Conservation (phyloP, 352 stramenopile genomes). For the Globisporangium splendens region DNA sequence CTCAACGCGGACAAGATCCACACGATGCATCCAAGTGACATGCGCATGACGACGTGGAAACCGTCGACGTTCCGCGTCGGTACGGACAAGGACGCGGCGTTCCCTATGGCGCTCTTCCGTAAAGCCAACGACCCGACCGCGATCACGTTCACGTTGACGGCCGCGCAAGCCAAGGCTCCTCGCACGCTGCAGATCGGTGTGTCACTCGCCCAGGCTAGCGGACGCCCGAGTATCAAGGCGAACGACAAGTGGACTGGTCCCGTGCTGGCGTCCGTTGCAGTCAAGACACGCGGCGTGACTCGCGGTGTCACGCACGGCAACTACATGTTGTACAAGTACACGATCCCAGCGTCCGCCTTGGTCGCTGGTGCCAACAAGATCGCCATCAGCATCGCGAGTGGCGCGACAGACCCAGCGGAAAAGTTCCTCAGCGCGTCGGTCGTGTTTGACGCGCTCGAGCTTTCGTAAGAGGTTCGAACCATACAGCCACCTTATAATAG, state of each 20-base stretch:
- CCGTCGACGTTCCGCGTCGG: conserved; percentile 22
- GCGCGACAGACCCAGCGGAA: conserved; percentile 31
- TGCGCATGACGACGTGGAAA: conserved; percentile 30
- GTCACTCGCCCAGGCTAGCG: conserved; percentile 30
- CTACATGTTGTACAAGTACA: conserved; percentile 51
- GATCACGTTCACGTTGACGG: conserved; percentile 30
- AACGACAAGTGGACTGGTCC: conserved; percentile 42
- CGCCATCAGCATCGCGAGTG: conserved; percentile 36
- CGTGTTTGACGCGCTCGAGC: conserved; percentile 49
- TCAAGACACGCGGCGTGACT: conserved; percentile 47
- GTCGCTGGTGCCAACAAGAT: conserved; percentile 34
- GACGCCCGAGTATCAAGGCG: conserved; percentile 24
- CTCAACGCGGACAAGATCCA: conserved; percentile 55
- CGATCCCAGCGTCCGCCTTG: conserved; percentile 34
- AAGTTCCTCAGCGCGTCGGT: conserved; percentile 36
- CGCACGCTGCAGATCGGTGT: conserved; percentile 38
- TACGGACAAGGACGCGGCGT: conserved; percentile 18
- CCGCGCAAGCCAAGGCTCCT: conserved; percentile 15
- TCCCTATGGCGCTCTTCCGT: conserved; percentile 47
- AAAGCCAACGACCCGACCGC: conserved; percentile 38
- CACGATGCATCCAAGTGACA: conserved; percentile 44
- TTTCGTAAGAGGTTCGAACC: conserved; percentile 18
- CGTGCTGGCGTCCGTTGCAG: conserved; percentile 22
- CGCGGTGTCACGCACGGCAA: conserved; percentile 38
- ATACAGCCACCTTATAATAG: too few relatives aligned